A percentile compares a stretch with the other conserved stretches of the same genome.
Conservation (phyloP, 2,329 filamentous ascomycete genomes). For the Rhinocladiella similis region DNA sequence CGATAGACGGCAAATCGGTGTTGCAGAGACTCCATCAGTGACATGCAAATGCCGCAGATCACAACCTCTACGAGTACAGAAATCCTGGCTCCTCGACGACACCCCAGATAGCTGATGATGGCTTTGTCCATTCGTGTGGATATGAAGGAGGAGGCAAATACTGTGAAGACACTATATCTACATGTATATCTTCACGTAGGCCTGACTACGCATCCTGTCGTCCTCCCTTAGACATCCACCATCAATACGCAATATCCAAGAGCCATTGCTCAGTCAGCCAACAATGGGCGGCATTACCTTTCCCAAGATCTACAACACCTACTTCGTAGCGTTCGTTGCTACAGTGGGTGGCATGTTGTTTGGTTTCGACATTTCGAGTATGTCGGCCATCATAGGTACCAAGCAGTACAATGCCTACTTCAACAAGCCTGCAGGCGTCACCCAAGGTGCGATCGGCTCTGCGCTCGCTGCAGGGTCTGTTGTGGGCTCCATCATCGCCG, state of each 20-base stretch:
- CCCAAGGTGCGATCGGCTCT: constrained; percentile 52
- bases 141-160: too few species aligned
- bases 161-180: too few species aligned
- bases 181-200: too few species aligned
- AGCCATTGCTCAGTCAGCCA: not conserved
- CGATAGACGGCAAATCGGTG: too few species aligned
- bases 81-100: too few species aligned
- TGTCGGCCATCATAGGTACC: constrained; percentile 55
- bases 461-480: constrained; percentile 53
- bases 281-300: constrained; percentile 32
- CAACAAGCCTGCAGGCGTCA: constrained; percentile 49
- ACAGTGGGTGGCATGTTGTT: constrained; percentile 57
- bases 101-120: too few species aligned
- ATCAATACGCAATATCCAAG: not conserved
- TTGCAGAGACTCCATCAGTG: too few species aligned
- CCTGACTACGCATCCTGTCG: not conserved
- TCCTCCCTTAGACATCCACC: not conserved
- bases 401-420: constrained; percentile 53
- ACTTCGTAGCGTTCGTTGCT: constrained; percentile 54
- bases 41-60: too few species aligned
- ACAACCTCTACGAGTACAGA: too few species aligned
- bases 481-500: constrained; percentile 48
- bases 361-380: constrained; percentile 58
- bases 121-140: too few species aligned
- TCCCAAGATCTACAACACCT: constrained; percentile 56